These are phyloP conservation scores for Phytophthora uliginosa DNA, from an alignment of 352 stramenopile genomes.

Conservation along the genomic window DNA sequence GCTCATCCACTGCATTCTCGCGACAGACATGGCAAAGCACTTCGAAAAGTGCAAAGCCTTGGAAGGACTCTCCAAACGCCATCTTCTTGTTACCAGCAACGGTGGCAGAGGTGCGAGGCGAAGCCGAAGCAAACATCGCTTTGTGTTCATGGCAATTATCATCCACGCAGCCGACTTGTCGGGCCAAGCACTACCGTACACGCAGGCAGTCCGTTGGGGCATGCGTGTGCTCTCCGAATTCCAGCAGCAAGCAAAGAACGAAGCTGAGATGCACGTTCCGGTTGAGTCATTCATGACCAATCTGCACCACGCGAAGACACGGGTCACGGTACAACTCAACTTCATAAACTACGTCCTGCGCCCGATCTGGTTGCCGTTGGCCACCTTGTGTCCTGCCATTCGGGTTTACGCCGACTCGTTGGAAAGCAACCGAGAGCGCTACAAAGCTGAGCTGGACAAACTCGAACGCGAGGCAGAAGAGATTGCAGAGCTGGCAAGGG, in stretches of 20 bases:
- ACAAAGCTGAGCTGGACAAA: constrained; percentile 68
- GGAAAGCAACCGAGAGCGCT: constrained; percentile 70
- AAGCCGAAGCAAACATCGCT: constrained; percentile 42
- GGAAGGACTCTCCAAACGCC: constrained; percentile 56
- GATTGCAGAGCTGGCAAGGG: constrained; percentile 31
- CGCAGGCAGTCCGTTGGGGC: constrained; percentile 67
- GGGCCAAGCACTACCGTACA: constrained; percentile 69
- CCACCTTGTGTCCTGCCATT: constrained; percentile 55
- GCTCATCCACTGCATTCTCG: constrained; percentile 75
- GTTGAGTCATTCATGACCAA: constrained; percentile 84
- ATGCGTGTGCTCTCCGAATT: constrained; percentile 78
- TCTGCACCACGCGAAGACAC: constrained; percentile 64
- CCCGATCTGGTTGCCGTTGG: constrained; percentile 72
- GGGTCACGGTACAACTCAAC: constrained; percentile 77
- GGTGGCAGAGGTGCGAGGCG: constrained; percentile 42
- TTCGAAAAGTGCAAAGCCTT: constrained; percentile 77
- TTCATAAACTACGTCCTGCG: constrained; percentile 84
- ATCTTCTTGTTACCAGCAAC: constrained; percentile 31
- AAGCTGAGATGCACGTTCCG: constrained; percentile 66
- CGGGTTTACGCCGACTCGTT: constrained; percentile 67
- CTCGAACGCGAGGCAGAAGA: constrained; percentile 40
- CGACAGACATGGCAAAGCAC: constrained; percentile 83
- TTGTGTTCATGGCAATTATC: constrained; percentile 67
- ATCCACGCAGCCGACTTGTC: constrained; percentile 80
- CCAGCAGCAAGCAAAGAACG: constrained; percentile 73